Conservation (phyloP, 305 asterid genomes). For the Solanum hybrid region DNA sequence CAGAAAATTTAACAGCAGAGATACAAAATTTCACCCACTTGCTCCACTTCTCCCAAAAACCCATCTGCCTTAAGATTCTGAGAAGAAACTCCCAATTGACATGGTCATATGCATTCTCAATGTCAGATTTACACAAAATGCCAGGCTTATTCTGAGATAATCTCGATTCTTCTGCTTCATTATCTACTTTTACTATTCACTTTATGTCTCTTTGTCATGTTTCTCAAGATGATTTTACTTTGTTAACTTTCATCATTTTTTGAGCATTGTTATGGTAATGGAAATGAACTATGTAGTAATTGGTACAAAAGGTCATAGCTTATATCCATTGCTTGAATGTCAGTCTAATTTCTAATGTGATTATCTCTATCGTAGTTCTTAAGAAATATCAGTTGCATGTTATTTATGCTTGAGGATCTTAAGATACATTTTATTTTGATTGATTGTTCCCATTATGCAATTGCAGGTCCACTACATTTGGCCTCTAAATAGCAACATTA, state of each 20-base stretch:
- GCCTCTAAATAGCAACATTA: conserved; percentile 54
- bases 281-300: not conserved
- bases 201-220: not conserved
- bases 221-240: not conserved
- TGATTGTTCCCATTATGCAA: conserved; percentile 11
- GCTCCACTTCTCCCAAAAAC: not conserved
- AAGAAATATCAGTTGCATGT: not conserved
- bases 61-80: not conserved
- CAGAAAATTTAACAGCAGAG: not conserved
- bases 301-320: not conserved
- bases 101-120: not conserved
- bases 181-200: not conserved
- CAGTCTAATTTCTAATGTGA: not conserved
- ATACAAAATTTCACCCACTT: not conserved
- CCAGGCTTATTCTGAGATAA: not conserved
- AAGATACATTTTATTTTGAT: not conserved
- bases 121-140: not conserved
- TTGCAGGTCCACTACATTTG: conserved; percentile 70
- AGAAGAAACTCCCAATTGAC: not conserved
- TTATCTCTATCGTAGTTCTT: not conserved
- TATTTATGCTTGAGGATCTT: not conserved
- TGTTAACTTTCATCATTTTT: not conserved
- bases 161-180: not conserved
- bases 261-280: not conserved
- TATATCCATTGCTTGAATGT: not conserved